Conservation (phyloP, 257 asterid genomes). For the Ehretia macrophylla region DNA sequence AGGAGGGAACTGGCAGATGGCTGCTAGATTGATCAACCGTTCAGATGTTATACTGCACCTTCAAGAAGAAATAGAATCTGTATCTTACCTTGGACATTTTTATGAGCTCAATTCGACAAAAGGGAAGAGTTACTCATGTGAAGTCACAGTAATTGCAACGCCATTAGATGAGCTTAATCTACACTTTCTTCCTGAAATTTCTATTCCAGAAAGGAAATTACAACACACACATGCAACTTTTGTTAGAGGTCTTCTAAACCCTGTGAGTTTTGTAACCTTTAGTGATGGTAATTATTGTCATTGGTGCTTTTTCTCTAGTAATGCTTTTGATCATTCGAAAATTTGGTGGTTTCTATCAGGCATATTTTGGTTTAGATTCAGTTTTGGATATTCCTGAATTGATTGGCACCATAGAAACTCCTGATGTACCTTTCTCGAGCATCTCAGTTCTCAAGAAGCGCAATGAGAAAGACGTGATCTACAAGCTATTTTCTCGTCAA, state of each 20-base stretch:
- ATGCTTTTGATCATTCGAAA: constrained; percentile 3
- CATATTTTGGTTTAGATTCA: constrained; percentile 62
- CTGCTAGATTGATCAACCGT: constrained; percentile 67
- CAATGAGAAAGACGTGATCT: constrained; percentile 58
- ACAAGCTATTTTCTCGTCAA: constrained; percentile 85
- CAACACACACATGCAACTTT: constrained; percentile 94
- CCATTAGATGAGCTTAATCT: constrained; percentile 89
- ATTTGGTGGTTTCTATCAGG: constrained; percentile 35
- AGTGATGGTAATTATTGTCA: neutral
- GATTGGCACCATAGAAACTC: constrained; percentile 79
- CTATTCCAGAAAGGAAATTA: constrained; percentile 75
- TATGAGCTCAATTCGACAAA: constrained; percentile 78
- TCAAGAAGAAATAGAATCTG: constrained; percentile 73
- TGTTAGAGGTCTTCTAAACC: constrained; percentile 77
- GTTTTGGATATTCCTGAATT: constrained; percentile 74
- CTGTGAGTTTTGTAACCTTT: constrained; percentile 49
- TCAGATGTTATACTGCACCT: constrained; percentile 72
- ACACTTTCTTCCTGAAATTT: constrained; percentile 57
- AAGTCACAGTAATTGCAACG: constrained; percentile 79
- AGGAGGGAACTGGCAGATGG: constrained; percentile 99
- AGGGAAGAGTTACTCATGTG: constrained; percentile 69
- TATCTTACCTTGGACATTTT: constrained; percentile 49
- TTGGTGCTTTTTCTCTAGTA: neutral
- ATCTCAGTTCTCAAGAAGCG: constrained; percentile 67
- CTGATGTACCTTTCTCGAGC: constrained; percentile 76